These are phyloP conservation scores for Alternaria incomplexa DNA, from an alignment of 2,329 filamentous ascomycete species.

Conservation along the genomic window DNA sequence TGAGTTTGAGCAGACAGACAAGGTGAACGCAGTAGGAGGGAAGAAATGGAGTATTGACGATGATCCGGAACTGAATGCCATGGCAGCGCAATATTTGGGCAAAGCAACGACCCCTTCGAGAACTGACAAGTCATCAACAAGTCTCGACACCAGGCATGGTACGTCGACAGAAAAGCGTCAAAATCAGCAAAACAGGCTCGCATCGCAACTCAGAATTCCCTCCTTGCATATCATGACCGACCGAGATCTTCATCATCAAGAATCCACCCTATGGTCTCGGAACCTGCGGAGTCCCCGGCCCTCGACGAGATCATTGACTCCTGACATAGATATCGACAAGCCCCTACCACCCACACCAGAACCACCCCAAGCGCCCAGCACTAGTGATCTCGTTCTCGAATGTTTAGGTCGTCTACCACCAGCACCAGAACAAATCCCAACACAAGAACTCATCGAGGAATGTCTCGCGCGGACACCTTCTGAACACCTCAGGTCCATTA, in stretches of 20 bases:
- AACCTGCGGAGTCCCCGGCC: neutral
- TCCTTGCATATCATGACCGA: neutral
- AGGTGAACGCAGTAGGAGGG: too few relatives aligned
- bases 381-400: neutral
- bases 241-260: fast-evolving
- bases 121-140: neutral
- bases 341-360: neutral
- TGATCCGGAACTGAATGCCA: neutral
- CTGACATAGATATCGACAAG: neutral
- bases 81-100: neutral
- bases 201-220: neutral
- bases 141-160: neutral
- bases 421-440: neutral
- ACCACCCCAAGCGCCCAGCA: fast-evolving
- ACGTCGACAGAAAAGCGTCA: neutral
- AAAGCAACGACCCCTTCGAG: neutral
- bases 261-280: neutral
- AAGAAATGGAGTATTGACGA: neutral
- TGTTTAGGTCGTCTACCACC: neutral
- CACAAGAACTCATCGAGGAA: neutral
- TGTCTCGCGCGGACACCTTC: neutral
- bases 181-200: neutral
- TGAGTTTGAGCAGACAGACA: too few relatives aligned
- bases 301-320: neutral
- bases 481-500: neutral